Conservation (phyloP, 2,329 filamentous ascomycete genomes). For the Trichoderma sp. region DNA sequence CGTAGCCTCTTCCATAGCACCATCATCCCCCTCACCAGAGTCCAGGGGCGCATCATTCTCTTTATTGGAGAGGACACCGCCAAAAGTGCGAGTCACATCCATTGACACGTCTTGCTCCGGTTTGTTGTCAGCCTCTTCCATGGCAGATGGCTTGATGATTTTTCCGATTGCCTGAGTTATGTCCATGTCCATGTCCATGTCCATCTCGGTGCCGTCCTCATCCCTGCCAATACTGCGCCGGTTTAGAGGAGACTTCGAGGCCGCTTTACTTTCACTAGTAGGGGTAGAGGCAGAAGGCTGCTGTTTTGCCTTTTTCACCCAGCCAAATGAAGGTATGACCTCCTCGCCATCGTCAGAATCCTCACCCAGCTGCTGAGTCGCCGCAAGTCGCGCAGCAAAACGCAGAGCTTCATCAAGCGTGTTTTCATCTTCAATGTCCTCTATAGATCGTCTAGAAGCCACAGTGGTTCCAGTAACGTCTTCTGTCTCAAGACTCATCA, state of each 20-base stretch:
- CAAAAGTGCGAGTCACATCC: slow-evolving; percentile 86
- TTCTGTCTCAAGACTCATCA: slow-evolving; percentile 81
- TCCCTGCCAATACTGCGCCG: slow-evolving; percentile 27
- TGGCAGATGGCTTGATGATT: slow-evolving; percentile 48
- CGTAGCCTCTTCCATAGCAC: slow-evolving; percentile 48
- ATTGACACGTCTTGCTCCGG: slow-evolving; percentile 79
- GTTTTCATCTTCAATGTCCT: slow-evolving; percentile 64
- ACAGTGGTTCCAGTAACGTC: slow-evolving; percentile 73
- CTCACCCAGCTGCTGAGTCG: slow-evolving; percentile 58
- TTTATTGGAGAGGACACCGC: slow-evolving; percentile 68
- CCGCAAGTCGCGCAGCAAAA: slow-evolving; percentile 74
- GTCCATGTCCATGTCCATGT: slow-evolving; percentile 51
- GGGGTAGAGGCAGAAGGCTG: slow-evolving; percentile 41
- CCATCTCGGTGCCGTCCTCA: slow-evolving; percentile 39
- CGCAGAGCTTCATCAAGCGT: slow-evolving; percentile 77
- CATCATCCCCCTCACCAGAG: slow-evolving; percentile 40
- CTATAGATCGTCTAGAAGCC: slow-evolving; percentile 61
- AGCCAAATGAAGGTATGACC: slow-evolving; percentile 75
- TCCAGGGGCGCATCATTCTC: slow-evolving; percentile 16
- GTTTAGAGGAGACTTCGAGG: slow-evolving; percentile 40
- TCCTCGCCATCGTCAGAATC: slow-evolving; percentile 69
- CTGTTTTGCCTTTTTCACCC: slow-evolving; percentile 62
- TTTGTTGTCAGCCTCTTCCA: slow-evolving; percentile 47
- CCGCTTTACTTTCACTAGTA: slow-evolving; percentile 46
- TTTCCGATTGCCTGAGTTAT: slow-evolving; percentile 61